A percentile compares a stretch with the other conserved stretches of the same genome.
These are phyloP conservation scores for Schizophyllum commune DNA, from an alignment of 1,284 basidiomycete genomes.

Conservation along the genomic window DNA sequence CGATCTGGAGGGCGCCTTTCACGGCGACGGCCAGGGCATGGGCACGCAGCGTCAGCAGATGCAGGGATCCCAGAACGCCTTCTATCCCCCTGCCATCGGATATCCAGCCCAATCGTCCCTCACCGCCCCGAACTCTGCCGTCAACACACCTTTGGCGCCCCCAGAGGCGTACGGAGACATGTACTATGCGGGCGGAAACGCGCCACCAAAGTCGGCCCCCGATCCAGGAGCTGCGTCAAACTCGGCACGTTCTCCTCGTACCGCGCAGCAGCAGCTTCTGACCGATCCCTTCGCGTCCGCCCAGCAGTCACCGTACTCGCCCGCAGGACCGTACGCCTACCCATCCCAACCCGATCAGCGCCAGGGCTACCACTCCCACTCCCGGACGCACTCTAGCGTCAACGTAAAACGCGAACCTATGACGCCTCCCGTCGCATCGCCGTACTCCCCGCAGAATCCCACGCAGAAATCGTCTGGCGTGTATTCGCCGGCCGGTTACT, in stretches of 20 bases:
- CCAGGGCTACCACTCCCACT: slow-evolving; percentile 28
- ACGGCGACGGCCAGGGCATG: slow-evolving; percentile 38
- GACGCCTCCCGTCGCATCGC: neutral
- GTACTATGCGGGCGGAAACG: slow-evolving; percentile 48
- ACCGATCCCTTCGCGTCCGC: neutral
- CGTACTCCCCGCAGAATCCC: slow-evolving; percentile 39
- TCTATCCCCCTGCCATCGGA: slow-evolving; percentile 51
- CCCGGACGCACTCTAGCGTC: slow-evolving; percentile 50
- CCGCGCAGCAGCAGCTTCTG: slow-evolving; percentile 30
- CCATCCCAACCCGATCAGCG: slow-evolving; percentile 38
- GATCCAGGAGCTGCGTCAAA: slow-evolving; percentile 30
- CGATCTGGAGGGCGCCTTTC: slow-evolving; percentile 64
- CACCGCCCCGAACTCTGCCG: slow-evolving; percentile 28
- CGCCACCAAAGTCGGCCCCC: slow-evolving; percentile 52
- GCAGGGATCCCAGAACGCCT: slow-evolving; percentile 35
- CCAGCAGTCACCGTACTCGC: slow-evolving; percentile 58
- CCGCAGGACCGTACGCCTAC: slow-evolving; percentile 48
- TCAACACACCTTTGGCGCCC: slow-evolving; percentile 10
- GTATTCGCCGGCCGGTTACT: slow-evolving; percentile 36
- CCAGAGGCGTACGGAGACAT: slow-evolving; percentile 53
- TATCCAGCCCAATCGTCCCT: slow-evolving; percentile 42
- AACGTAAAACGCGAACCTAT: neutral
- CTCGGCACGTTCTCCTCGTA: slow-evolving; percentile 52
- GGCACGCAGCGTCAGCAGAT: slow-evolving; percentile 21
- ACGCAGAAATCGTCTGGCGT: slow-evolving; percentile 45